Evolutionary conservation across 306 rosid species (phyloP), one percentile per base, ranked within the genome.

Genomic region (Castanospermum australe): DNA sequence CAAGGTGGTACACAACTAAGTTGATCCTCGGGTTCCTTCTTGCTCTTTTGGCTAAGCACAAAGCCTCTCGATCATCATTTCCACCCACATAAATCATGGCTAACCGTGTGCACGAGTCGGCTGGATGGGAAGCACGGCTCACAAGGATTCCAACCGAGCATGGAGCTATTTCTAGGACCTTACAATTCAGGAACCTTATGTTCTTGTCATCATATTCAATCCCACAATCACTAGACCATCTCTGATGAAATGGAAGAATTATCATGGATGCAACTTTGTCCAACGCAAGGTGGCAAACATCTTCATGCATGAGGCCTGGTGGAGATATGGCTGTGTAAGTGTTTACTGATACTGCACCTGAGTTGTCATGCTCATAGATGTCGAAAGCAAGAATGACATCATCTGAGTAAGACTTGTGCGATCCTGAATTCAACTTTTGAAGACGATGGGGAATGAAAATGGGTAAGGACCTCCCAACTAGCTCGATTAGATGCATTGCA

Each of bases 271-370:
- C 62, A 11, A 39, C 80, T 21, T 82, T 88, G 76, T 90, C 89
- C 64, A 90, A 69, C 1, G 92, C 94, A 0, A 88, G 78, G 68
- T 68, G 32, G 55, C 90, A 86, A 15, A 88, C 81, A 73, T 90
- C 92, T 28, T 90, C 92, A 13, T 77, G 74, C 94, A 90, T 90
- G 9, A 71, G 78, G 50, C 14, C 48, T 2, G 55, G 13, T 2
- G 90, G 85, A 71, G 90, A 82, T 52, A 90, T 82, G 62, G 89
- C 86, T 13, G 94, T 90, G 84, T 79, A 84, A n/a, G 84, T 65
- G 71, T 44, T 13, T 0, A 75, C 41, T 14, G 79, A 17, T 2
- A 35, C 79, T 0, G 81, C 84, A 12, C 72, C 63, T 0, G 11
- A 13, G 14, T 76, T 81, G 10, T 85, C 60, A 1, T 74, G 88